Conservation (phyloP, 192 early-diverging fungal genomes). For the Coemansia sp. region DNA sequence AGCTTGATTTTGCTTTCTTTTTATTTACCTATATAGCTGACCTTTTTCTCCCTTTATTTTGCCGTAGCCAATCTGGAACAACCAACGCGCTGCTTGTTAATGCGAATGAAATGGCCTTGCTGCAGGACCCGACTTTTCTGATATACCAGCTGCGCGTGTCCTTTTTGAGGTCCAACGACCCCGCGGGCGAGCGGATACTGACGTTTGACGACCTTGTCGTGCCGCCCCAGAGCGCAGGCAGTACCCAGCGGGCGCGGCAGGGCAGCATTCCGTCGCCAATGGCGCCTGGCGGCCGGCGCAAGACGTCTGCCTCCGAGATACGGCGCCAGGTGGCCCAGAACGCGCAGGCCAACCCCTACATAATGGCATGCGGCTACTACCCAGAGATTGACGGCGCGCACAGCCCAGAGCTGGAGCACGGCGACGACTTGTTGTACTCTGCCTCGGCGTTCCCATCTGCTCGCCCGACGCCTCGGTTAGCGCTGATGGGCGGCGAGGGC, state of each 20-base stretch:
- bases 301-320: conserved; percentile 44
- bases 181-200: conserved; percentile 68
- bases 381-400: conserved; percentile 42
- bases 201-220: conserved; percentile 56
- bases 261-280: conserved; percentile 30
- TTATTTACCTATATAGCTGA: too few species aligned
- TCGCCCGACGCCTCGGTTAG: conserved; percentile 21
- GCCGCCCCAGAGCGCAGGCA: conserved; percentile 4
- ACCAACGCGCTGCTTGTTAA: background rate
- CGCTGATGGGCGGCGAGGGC: conserved; percentile 4
- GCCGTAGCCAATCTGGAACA: background rate
- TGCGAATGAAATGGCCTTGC: conserved; percentile 59
- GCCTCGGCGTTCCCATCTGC: background rate
- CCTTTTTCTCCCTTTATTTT: background rate
- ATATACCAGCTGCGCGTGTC: conserved; percentile 75
- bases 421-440: conserved; percentile 7
- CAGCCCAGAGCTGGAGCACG: conserved; percentile 33
- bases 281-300: conserved; percentile 30
- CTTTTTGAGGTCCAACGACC: conserved; percentile 71
- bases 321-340: conserved; percentile 45
- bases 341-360: conserved; percentile 48
- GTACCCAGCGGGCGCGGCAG: conserved; percentile 11
- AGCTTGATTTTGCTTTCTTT: background rate
- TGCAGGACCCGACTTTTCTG: conserved; percentile 68
- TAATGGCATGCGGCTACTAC: conserved; percentile 44